A percentile compares a stretch with the other conserved stretches of the same genome.
These are phyloP conservation scores for Papilionanthe hybrid DNA, from an alignment of 116 monocot genomes.

Conservation along the genomic window DNA sequence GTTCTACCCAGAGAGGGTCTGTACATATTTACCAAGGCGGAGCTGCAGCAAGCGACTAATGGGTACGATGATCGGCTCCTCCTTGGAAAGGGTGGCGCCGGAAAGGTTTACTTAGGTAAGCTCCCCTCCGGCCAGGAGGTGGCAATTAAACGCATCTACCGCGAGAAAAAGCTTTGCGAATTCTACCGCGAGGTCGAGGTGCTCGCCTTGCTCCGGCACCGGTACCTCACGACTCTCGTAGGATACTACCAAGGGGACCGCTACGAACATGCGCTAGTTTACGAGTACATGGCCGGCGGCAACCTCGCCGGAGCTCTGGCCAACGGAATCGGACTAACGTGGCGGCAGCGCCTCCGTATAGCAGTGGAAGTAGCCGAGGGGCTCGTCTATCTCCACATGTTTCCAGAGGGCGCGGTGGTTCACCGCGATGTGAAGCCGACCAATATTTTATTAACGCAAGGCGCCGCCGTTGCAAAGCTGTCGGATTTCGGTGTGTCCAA, in stretches of 20 bases:
- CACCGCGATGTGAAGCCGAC: conserved; percentile 89
- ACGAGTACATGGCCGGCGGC: conserved; percentile 79
- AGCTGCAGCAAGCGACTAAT: conserved; percentile 58
- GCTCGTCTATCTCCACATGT: conserved; percentile 59
- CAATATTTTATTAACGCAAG: conserved; percentile 54
- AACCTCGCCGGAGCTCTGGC: conserved; percentile 56
- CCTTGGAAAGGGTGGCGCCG: conserved; percentile 65
- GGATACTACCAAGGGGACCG: conserved; percentile 48
- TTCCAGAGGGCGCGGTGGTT: conserved; percentile 62
- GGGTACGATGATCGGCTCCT: conserved; percentile 43
- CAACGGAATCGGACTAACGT: conserved; percentile 23
- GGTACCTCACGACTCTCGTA: conserved; percentile 53
- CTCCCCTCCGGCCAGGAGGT: conserved; percentile 68
- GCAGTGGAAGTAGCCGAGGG: conserved; percentile 72
- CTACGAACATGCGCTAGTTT: conserved; percentile 44
- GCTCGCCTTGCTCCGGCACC: conserved; percentile 74
- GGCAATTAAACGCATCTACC: conserved; percentile 60
- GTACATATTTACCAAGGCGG: conserved; percentile 75
- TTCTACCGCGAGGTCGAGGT: conserved; percentile 73
- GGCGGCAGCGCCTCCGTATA: conserved; percentile 42
- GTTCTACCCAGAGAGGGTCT: conserved; percentile 66
- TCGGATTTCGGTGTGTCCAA: conserved; percentile 82
- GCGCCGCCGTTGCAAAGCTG: conserved; percentile 45
- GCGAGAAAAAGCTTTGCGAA: conserved; percentile 53
- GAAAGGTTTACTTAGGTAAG: conserved; percentile 63